phyloP scores from a whole-genome alignment of 2,329 filamentous ascomycete species.

The Trichoderma cornu-damae region DNA sequence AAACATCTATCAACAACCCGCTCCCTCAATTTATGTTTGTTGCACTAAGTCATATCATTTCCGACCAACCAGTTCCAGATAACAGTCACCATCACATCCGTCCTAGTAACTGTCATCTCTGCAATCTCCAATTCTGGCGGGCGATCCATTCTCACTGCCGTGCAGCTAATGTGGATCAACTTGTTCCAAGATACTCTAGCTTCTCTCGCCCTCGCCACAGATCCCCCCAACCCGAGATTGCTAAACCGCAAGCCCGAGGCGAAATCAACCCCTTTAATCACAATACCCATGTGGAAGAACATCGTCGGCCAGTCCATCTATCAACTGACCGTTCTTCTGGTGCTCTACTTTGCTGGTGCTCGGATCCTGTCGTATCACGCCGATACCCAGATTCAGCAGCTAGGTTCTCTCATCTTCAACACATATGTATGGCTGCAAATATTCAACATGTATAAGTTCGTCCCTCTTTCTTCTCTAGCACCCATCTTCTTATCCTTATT shows the following conservation, averaged over 20 bases:
- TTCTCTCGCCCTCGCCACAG: constrained; percentile 59
- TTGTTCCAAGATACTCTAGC: constrained; percentile 67
- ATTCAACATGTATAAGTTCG: no score
- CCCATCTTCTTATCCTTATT: no score
- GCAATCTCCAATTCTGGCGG: constrained; percentile 52
- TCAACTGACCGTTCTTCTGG: constrained; percentile 53
- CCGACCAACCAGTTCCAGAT: constrained; percentile 63
- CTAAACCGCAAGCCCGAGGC: constrained; percentile 49
- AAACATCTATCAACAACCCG: no score
- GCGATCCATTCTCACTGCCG: constrained; percentile 57
- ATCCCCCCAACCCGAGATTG: constrained; percentile 53
- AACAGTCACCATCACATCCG: constrained; percentile 65
- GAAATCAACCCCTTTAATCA: constrained; percentile 70
- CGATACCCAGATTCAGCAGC: no score
- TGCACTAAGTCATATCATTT: no score
- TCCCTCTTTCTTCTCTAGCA: no score
- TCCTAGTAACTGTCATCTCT: constrained; percentile 59
- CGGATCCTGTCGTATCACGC: constrained; percentile 47
- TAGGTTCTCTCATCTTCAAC: constrained; percentile 53
- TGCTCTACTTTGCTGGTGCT: constrained; percentile 55
- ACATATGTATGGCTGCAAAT: constrained; percentile 70
- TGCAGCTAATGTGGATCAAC: constrained; percentile 65
- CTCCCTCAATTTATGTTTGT: no score
- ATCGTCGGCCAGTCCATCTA: constrained; percentile 58
- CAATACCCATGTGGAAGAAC: constrained; percentile 60